A percentile compares a stretch with the other conserved stretches of the same genome.
Evolutionary conservation across 2,329 filamentous ascomycete genomes (phyloP).

Genomic region (Hypoxylon sp.): DNA sequence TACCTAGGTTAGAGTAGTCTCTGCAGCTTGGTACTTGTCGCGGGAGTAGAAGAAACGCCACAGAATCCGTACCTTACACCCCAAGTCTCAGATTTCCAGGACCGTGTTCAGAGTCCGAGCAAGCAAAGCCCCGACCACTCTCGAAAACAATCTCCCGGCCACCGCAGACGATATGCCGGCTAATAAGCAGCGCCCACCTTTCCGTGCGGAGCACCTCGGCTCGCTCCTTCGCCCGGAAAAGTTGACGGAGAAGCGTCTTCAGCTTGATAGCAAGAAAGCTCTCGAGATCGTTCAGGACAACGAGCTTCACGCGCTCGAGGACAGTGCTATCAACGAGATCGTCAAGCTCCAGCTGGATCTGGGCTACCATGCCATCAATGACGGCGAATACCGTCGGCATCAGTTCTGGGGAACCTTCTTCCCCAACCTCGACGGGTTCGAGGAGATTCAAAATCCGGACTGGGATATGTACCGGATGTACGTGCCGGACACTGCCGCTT

Average conservation of each 20-base stretch:
- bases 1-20: background rate
- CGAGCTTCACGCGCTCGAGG: slow-evolving; percentile 62
- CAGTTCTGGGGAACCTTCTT: slow-evolving; percentile 61
- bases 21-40: background rate
- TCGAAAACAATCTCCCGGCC: background rate
- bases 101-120: background rate
- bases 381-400: slow-evolving; percentile 50
- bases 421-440: slow-evolving; percentile 53
- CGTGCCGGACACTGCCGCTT: slow-evolving; percentile 56
- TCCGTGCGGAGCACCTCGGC: slow-evolving; percentile 79
- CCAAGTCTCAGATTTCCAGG: background rate
- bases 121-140: background rate
- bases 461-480: slow-evolving; percentile 62
- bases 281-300: slow-evolving; percentile 50
- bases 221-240: slow-evolving; percentile 73
- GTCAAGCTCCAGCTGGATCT: slow-evolving; percentile 73
- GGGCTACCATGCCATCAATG: slow-evolving; percentile 70
- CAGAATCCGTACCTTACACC: too few relatives aligned
- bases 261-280: slow-evolving; percentile 49
- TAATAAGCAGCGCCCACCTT: slow-evolving; percentile 59
- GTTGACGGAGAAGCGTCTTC: slow-evolving; percentile 67
- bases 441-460: slow-evolving; percentile 57
- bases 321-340: slow-evolving; percentile 69
- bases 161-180: slow-evolving; percentile 34
- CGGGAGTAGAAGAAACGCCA: background rate